Evolutionary conservation across 1,284 basidiomycete species (phyloP).

Genomic region (Erythrobasidium hasegawianum): DNA sequence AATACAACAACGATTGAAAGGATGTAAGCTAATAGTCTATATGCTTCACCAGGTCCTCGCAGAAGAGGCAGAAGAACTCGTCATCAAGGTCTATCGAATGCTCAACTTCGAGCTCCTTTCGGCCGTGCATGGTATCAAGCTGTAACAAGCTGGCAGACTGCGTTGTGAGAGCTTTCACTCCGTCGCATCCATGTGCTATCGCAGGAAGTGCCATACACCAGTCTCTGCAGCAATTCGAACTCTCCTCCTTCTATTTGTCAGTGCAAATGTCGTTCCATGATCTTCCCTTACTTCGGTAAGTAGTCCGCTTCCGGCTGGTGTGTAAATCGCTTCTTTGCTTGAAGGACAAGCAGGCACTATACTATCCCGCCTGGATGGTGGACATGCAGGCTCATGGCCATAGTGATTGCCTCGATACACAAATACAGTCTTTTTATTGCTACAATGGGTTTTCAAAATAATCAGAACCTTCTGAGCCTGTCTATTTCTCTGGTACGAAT

Average conservation of each 20-base stretch:
- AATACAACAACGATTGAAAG: too few relatives aligned
- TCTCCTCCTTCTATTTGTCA: background rate
- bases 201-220: background rate
- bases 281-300: background rate
- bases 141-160: background rate
- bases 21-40: too few relatives aligned
- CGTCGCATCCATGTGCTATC: background rate
- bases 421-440: background rate
- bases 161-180: background rate
- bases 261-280: background rate
- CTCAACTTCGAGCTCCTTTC: conserved; percentile 36
- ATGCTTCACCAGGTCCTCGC: conserved; percentile 46
- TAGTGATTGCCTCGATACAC: background rate
- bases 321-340: background rate
- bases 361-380: too few relatives aligned
- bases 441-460: background rate
- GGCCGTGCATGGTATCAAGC: conserved; percentile 18
- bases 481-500: background rate
- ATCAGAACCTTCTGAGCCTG: background rate
- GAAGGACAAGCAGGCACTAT: background rate
- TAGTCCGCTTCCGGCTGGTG: too few relatives aligned
- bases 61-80: conserved; percentile 45
- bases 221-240: background rate
- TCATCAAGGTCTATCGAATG: conserved; percentile 39
- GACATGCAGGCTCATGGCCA: too few relatives aligned